Base-by-base conservation (phyloP, 306 rosid species). In the Dryas drummondii region DNA sequence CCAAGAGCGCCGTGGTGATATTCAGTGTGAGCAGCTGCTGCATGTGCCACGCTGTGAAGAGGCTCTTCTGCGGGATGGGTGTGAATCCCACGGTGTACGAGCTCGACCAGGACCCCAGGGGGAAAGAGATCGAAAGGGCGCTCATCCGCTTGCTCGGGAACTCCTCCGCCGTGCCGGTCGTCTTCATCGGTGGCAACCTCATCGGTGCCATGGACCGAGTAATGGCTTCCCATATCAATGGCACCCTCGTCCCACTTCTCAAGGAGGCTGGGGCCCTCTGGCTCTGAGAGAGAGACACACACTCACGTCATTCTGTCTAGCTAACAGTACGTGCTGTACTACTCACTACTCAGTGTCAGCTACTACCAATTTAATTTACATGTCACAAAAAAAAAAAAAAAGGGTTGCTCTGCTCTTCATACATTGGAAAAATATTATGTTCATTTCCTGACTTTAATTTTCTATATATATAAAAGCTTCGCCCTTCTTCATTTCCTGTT, bases 201-300 rank as follows among this genome's bases (percentile, higher is more conserved):
- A 58, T 94, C 5, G 98, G 98, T 2, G 85, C 96, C 70, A 91
- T 94, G 96, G 98, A 94, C 76, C 70, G 91, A 7, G 98, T 94
- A 66, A 94, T 94, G 98, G 97, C 92, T 0, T 89, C 91, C 45
- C 98, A 94, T 58, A 94, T 94, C 45, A 94, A 91, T 65, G 98
- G 97, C 62, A 60, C 91, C 7, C 86, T 94, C 4, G 98, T 94
- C 27, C 98, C 98, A 51, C 98, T 94, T 49, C 97, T 94, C 73
- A 94, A 94, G 85, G 90, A 93, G 83, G 98, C 98, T 0, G 98
- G 98, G 12, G 98, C 98, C 47, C 90, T 93, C 32, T 93, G 98
- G 97, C 98, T 93, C 37, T 91, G 79, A 80, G 50, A 0, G 2
- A 1, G 2, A 32, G 37, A 32, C 2, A 32, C 2, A 32, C 2